Evolutionary conservation across 2,329 filamentous ascomycete genomes (phyloP), one percentile per base, ranked within the genome.

Genomic region (Epichloe gansuensis): DNA sequence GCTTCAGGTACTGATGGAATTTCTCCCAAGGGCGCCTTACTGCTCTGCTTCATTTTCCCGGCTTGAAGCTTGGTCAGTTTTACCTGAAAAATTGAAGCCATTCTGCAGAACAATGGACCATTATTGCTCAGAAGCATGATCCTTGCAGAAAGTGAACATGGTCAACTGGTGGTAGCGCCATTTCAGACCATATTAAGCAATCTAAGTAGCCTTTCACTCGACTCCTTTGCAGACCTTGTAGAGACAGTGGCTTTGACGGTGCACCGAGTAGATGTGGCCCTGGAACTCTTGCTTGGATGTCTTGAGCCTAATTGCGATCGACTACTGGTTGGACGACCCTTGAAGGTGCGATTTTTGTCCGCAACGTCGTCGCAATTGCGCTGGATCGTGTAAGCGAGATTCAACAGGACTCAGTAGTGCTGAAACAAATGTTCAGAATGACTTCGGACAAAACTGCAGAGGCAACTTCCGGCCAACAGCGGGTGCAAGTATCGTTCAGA

Each of bases 401-500:
- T 44, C 0, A 39, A 15, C 13, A 17, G n/a, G 2, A 39, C 13
- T 39, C 38, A 5, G 4, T 39, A 3, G 15, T 2, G 38, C 38
- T 39, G 5, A 17, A 13, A 39, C 38, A 39, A 17, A 13, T 39
- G n/a, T 39, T 39, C 38, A 39, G 3, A 39, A 39, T 15, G 38
- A 17, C 12, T 13, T 8, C 12, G 15, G 38, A 39, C 38, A 39
- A 1, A 5, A 39, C 38, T 39, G 38, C 0, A 15, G 12, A 15
- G 12, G 3, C 38, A 17, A 17, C 12, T 39, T 8, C 12, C 13
- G 38, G 38, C 38, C 38, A 39, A n/a, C 38, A 39, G 38, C 38
- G 15, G n/a, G 38, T 39, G n/a, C 5, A 15, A 13, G 47, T 57
- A 0, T 34, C 49, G 37, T 56, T 57, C 28, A 51, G 53, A 23